Base-by-base conservation (phyloP, 148 eudicot species). In the Fagopyrum homotropicum region DNA sequence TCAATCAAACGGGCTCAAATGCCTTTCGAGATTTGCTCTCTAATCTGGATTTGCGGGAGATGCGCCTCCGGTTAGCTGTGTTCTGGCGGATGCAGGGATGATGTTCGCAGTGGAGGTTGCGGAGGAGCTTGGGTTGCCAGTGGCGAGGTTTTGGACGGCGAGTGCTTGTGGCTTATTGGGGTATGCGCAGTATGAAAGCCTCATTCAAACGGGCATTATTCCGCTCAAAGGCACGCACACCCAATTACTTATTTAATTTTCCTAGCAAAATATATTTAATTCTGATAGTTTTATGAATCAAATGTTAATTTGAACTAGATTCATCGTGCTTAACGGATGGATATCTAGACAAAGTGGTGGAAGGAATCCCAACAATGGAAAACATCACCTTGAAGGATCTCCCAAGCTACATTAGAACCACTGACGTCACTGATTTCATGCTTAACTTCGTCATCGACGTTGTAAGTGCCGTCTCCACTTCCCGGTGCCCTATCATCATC, bases 191-290 rank as follows among this genome's bases (percentile, higher is more conserved):
- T 79, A 48, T 75, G 69, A 71, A 7, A 52, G 68, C 56, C 84
- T 84, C 9, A 2, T 81, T 61, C 64, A 74, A 11, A 17, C 26
- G 59, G 82, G 73, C 1, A 16, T 81, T 50, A 46, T 77, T 1
- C 88, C 90, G 4, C 80, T 87, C 19, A 74, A 80, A 83, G 90
- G 90, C 85, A 76, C 40, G 40, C 3, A 35, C 40, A 35, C 3
- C 40, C 40, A 35, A 1, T 35, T 35, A 35, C 3, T 35, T 22
- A 22, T 22, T 35, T 35, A 35, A 35, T 35, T 35, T 35, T 35
- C 2, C 40, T 35, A 35, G 40, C 26, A 22, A 22, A 35, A 35
- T 35, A 35, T 35, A 35, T 35, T 35, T 1, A 35, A 35, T 35
- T 35, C 40, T 35, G 3, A 35, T 35, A 35, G 40, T 35, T 35